Evolutionary conservation across 1,284 basidiomycete species (phyloP).

Genomic region (Naganishia albida): DNA sequence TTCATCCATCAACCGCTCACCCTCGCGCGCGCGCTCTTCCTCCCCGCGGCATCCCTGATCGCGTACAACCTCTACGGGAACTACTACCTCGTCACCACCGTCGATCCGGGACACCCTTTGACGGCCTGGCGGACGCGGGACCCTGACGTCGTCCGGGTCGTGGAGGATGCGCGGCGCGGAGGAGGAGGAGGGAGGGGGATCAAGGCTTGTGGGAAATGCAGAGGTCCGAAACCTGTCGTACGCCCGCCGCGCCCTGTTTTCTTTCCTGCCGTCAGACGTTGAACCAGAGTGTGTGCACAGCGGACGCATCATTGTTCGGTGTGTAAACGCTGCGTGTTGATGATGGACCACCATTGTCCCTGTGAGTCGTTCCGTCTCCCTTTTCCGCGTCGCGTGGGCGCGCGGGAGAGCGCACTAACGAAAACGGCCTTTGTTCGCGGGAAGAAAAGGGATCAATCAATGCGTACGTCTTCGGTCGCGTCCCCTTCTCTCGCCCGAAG

Average conservation of each 20-base stretch:
- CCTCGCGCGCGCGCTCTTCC: constrained; percentile 56
- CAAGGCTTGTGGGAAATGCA: constrained; percentile 66
- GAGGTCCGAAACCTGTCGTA: constrained; percentile 77
- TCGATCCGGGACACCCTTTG: constrained; percentile 70
- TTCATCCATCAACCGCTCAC: constrained; percentile 58
- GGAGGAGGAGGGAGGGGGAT: neutral
- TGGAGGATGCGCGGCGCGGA: constrained; percentile 8
- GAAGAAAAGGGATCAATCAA: constrained; percentile 85
- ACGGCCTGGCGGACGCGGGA: neutral
- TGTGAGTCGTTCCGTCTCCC: constrained; percentile 58
- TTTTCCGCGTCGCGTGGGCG: constrained; percentile 55
- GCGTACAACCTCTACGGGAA: constrained; percentile 75
- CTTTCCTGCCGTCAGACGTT: neutral
- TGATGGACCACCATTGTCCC: constrained; percentile 94
- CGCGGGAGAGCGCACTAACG: neutral
- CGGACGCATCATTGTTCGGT: constrained; percentile 93
- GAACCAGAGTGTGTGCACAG: constrained; percentile 60
- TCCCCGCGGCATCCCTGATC: constrained; percentile 70
- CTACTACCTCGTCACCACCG: constrained; percentile 80
- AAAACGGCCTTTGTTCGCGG: neutral
- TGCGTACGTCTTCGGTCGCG: constrained; percentile 60
- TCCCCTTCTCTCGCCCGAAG: neutral
- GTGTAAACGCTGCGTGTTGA: constrained; percentile 86
- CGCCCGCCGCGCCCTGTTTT: constrained; percentile 42
- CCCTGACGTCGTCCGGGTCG: neutral